Evolutionary conservation across 2,329 filamentous ascomycete genomes (phyloP).

Genomic region (Fusarium torulosum): DNA sequence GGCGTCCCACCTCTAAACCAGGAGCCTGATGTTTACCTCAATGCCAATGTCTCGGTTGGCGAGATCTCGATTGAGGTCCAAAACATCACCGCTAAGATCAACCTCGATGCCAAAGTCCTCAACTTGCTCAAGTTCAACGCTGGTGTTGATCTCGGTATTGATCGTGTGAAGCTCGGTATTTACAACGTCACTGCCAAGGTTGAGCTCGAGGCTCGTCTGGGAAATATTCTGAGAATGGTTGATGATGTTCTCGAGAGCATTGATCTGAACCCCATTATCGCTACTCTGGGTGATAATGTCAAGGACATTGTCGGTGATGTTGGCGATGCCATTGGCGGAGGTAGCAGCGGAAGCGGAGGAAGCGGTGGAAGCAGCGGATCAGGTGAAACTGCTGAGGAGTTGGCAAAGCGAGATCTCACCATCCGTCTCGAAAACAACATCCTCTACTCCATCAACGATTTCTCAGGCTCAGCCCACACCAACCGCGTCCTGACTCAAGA

Average conservation of each 20-base stretch:
- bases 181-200: conserved; percentile 34
- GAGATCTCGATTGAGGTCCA: conserved; percentile 29
- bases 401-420: conserved; percentile 27
- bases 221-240: conserved; percentile 30
- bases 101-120: conserved; percentile 31
- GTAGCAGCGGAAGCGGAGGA: not conserved
- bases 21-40: conserved; percentile 31
- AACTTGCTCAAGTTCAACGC: conserved; percentile 32
- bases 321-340: conserved; percentile 10
- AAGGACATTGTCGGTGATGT: conserved; percentile 16
- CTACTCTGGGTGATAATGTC: conserved; percentile 20
- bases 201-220: conserved; percentile 27
- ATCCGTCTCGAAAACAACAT: conserved; percentile 28
- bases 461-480: conserved; percentile 28
- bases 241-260: conserved; percentile 33
- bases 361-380: not conserved
- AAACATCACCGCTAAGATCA: conserved; percentile 33
- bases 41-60: conserved; percentile 23
- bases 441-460: conserved; percentile 32
- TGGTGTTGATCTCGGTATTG: conserved; percentile 30
- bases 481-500: conserved; percentile 32
- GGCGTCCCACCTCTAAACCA: conserved; percentile 19
- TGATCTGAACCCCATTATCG: conserved; percentile 26
- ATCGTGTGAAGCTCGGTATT: conserved; percentile 30
- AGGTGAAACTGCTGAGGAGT: not conserved